Base-by-base conservation (phyloP, 2,329 filamentous ascomycete species). In the Clarireedia homoeocarpa region DNA sequence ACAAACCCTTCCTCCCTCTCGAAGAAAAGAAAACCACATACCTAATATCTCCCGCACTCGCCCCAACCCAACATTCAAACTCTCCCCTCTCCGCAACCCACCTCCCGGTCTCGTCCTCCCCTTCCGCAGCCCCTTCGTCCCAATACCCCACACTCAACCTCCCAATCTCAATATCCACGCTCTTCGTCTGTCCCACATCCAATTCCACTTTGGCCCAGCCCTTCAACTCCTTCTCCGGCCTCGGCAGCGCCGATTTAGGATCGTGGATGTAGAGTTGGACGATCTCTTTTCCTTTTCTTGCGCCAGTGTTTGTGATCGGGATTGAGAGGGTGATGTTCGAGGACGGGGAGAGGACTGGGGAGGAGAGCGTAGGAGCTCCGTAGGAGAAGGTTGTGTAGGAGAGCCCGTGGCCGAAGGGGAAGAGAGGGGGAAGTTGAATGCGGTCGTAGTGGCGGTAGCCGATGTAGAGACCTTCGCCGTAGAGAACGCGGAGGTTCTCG, bases 381-480 rank as follows among this genome's bases (percentile, higher is more conserved):
- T 88, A 85, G 48, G 78, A 75, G 67, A 90, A 90, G 0, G 73
- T 78, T 0, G 86, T 89, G 69, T 90, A 91, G 0, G 84, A 86
- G 6, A 90, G 75, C 1, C 87, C 86, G 67, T 88, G 85, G 10
- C 87, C 87, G 61, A 90, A 90, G 27, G 84, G 77, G 71, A 89
- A 90, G 0, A 86, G 74, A 0, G 84, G 83, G 5, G 75, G 71
- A 50, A 84, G 77, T 26, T 75, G 74, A 12, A 75, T 72, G 20
- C 79, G 79, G 64, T 91, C 86, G 69, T 88, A 89, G 70, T 88
- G 84, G 17, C 82, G 74, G 71, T 91, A 90, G 2, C 87, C 87
- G 54, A 90, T 80, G 70, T 83, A 88, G 12, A 90, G 71, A 14
- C 84, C 86, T 69, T 91, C 87, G 52, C 84, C 85, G 66, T 90